Percentiles rank a stretch among this genome's conserved stretches.
These are phyloP conservation scores for Fusarium verrucosum DNA, from an alignment of 2,329 filamentous ascomycete species.

Conservation along the genomic window DNA sequence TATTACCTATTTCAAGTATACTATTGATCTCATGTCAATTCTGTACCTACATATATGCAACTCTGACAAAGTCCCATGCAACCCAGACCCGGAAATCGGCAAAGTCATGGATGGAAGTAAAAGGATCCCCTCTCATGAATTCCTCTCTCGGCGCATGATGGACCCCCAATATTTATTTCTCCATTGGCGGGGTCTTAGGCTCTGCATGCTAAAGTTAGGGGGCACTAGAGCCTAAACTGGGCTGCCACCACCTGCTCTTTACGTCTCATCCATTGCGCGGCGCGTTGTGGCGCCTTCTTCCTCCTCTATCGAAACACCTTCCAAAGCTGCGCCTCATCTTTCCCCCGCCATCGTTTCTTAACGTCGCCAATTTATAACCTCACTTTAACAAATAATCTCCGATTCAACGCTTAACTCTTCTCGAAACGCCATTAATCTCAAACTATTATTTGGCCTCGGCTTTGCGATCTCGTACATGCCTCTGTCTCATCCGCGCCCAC, in stretches of 20 bases:
- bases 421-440: background rate
- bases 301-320: background rate
- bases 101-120: conserved; percentile 6
- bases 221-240: conserved; percentile 35
- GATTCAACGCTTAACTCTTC: background rate
- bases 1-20: background rate
- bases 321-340: conserved; percentile 36
- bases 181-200: conserved; percentile 43
- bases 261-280: conserved; percentile 22
- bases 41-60: conserved; percentile 23
- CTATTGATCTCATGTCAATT: background rate
- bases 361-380: conserved; percentile 19
- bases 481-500: conserved; percentile 32
- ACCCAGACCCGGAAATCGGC: conserved; percentile 28
- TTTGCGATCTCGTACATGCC: conserved; percentile 33
- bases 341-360: conserved; percentile 20
- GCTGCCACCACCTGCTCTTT: conserved; percentile 41
- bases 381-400: conserved; percentile 15
- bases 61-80: conserved; percentile 25
- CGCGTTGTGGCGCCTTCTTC: conserved; percentile 14
- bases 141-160: background rate
- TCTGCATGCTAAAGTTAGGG: conserved; percentile 29
- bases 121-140: background rate
- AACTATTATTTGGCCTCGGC: background rate
- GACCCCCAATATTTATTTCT: conserved; percentile 11